Base-by-base conservation (phyloP, 1,284 basidiomycete species). In the Athelia sp. region DNA sequence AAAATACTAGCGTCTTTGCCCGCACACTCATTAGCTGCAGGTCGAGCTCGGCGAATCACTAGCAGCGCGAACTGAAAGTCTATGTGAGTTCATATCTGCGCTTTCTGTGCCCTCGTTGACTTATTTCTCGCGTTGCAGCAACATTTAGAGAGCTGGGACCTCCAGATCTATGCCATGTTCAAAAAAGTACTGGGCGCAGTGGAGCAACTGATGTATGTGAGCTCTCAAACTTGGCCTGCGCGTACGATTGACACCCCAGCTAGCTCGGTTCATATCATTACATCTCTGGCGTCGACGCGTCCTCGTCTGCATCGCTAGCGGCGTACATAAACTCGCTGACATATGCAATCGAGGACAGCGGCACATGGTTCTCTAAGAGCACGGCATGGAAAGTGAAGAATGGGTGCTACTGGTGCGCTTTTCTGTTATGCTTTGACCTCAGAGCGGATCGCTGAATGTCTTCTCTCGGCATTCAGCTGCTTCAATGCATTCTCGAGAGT, bases 401-500 rank as follows among this genome's bases (percentile, higher is more conserved):
- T 59, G 97, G 97, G 4, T 94, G 89, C 45, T 99, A 93, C 66
- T 99, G 96, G 88, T 92, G 61, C 52, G 84, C 71, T 23, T 49
- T 3, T 19, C 21, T 45, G 15, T 45, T 44, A 44, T 45, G 24
- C 13, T 14, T 34, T 32, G 15, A 18, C 2, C 46, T 34, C 23
- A 26, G 38, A 24, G 43, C 45, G 46, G 36, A 17, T 40, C n/a
- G n/a, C 6, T 40, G 15, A 40, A 40, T n/a, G 15, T 21, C 36
- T 9, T 51, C 36, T 11, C n/a, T 35, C 4, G 31, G 26, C 32
- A 21, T 9, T n/a, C 56, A 91, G 90, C 68, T 97, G 94, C 69
- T 99, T 98, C 74, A 97, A 99, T 65, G 97, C 97, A 14, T 99
- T 99, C 65, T 96, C 94, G 36, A 77, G 97, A 18, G 91, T 99